These are phyloP conservation scores for Colletotrichum karsti DNA, from an alignment of 2,329 filamentous ascomycete genomes.

Conservation along the genomic window DNA sequence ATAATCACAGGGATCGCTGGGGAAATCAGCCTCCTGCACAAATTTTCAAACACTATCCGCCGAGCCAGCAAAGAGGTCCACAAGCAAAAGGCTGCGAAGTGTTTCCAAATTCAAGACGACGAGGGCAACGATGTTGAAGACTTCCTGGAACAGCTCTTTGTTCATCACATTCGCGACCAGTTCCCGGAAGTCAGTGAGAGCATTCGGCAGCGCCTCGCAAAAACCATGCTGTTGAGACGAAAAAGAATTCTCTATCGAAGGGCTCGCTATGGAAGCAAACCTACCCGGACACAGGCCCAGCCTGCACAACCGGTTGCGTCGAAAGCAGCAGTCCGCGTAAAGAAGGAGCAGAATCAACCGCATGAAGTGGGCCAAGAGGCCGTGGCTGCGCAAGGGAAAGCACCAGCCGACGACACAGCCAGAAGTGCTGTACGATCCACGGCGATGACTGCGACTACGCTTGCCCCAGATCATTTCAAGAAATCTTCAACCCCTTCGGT, in stretches of 20 bases:
- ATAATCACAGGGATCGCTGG: background rate
- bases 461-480: background rate
- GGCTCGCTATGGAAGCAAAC: background rate
- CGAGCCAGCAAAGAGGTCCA: background rate
- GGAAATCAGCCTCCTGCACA: slow-evolving; percentile 5
- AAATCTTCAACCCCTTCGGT: background rate
- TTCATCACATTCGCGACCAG: background rate
- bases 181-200: background rate
- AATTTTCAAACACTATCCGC: background rate
- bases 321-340: too few species aligned
- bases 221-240: background rate
- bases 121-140: background rate
- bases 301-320: background rate
- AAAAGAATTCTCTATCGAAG: background rate
- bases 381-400: too few species aligned
- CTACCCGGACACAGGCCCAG: background rate
- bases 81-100: background rate
- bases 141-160: background rate
- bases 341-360: too few species aligned
- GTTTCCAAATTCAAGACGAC: background rate
- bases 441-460: background rate
- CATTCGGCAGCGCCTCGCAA: background rate
- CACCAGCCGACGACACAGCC: background rate
- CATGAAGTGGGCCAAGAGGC: too few species aligned
- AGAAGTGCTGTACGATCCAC: background rate